These are phyloP conservation scores for Globisporangium abappressorium DNA, from an alignment of 352 stramenopile species.

Conservation along the genomic window DNA sequence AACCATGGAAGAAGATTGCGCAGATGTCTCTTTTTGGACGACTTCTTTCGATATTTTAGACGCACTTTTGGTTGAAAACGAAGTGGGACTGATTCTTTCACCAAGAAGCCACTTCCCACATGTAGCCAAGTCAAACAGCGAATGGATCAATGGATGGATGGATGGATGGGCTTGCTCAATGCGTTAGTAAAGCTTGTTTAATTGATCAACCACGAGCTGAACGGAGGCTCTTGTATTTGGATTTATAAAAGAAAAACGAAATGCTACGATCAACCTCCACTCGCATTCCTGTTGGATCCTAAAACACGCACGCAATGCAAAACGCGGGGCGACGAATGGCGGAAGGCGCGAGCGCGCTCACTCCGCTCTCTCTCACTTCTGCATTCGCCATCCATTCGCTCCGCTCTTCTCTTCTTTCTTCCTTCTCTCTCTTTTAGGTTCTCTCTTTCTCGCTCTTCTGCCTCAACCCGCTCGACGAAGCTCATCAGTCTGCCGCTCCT, in stretches of 20 bases:
- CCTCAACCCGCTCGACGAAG: background rate
- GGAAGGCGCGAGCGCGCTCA: background rate
- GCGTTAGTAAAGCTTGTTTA: background rate
- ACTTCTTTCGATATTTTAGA: slow-evolving; percentile 7
- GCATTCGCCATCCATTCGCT: background rate
- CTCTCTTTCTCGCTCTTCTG: slow-evolving; percentile 9
- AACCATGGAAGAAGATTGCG: background rate
- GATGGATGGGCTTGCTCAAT: background rate
- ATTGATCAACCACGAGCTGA: background rate
- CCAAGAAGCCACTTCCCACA: background rate
- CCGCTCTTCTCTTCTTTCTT: slow-evolving; percentile 8
- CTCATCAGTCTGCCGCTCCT: background rate
- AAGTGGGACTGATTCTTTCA: slow-evolving; percentile 1
- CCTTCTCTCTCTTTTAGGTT: slow-evolving; percentile 6
- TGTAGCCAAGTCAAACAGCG: background rate
- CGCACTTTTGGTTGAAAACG: background rate
- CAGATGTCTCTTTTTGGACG: background rate
- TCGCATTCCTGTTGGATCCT: background rate
- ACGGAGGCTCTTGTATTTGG: slow-evolving; percentile 11
- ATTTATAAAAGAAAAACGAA: slow-evolving; percentile 15
- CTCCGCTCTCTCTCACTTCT: background rate
- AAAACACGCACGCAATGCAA: slow-evolving; percentile 13
- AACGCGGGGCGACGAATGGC: background rate
- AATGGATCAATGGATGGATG: background rate
- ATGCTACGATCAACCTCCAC: slow-evolving; percentile 1